phyloP scores from a whole-genome alignment of 495 filamentous ascomycete genomes.

The Apodospora peruviana region DNA sequence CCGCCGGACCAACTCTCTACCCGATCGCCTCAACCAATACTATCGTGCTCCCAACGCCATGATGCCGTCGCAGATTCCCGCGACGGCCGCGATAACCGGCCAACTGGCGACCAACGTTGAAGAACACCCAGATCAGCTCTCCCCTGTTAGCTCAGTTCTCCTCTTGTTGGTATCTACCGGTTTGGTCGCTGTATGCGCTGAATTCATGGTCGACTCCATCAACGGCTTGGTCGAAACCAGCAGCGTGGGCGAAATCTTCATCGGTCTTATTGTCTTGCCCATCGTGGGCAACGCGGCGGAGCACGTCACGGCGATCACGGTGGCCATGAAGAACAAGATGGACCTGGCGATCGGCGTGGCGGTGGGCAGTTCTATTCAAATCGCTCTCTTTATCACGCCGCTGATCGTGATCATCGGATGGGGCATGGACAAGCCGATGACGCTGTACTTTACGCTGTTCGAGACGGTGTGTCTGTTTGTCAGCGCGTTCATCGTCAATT shows the following conservation, averaged over 20 bases:
- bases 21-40: slow-evolving; percentile 59
- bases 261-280: slow-evolving; percentile 77
- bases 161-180: slow-evolving; percentile 67
- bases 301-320: slow-evolving; percentile 79
- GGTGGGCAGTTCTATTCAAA: slow-evolving; percentile 74
- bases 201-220: slow-evolving; percentile 76
- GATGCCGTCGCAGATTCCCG: slow-evolving; percentile 36
- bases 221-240: slow-evolving; percentile 56
- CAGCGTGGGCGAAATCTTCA: slow-evolving; percentile 63
- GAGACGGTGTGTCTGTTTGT: slow-evolving; percentile 78
- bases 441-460: slow-evolving; percentile 78
- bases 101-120: slow-evolving; percentile 35
- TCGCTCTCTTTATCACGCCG: slow-evolving; percentile 78
- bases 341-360: slow-evolving; percentile 80
- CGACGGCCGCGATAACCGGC: slow-evolving; percentile 21
- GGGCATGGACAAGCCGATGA: slow-evolving; percentile 71
- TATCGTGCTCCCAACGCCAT: slow-evolving; percentile 32
- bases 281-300: slow-evolving; percentile 87
- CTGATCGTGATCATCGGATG: slow-evolving; percentile 78
- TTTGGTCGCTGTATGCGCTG: slow-evolving; percentile 74
- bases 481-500: slow-evolving; percentile 76
- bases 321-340: slow-evolving; percentile 86
- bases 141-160: slow-evolving; percentile 65
- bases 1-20: slow-evolving; percentile 74
- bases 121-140: slow-evolving; percentile 51